A percentile compares a stretch with the other conserved stretches of the same genome.
Evolutionary conservation across 805 yeast species (phyloP).

Genomic region (Candida hispaniensis): DNA sequence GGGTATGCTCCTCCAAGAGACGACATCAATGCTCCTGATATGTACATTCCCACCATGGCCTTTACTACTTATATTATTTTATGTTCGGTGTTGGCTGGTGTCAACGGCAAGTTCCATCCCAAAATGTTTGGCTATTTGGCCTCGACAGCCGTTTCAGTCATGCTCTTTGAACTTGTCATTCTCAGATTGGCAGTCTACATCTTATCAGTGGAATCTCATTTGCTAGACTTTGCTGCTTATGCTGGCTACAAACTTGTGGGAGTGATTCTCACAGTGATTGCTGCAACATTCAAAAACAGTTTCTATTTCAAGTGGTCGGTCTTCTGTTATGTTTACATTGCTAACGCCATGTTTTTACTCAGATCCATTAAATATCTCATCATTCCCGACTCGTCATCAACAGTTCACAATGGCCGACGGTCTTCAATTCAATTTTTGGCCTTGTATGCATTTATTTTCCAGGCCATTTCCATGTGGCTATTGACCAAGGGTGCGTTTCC

Average conservation of each 20-base stretch:
- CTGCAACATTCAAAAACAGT: conserved; percentile 25
- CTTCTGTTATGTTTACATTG: conserved; percentile 40
- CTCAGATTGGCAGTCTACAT: conserved; percentile 77
- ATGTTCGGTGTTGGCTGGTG: conserved; percentile 76
- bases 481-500: no score
- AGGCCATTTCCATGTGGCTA: conserved; percentile 63
- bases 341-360: conserved; percentile 42
- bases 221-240: conserved; percentile 79
- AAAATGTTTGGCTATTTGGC: conserved; percentile 80
- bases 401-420: conserved; percentile 36
- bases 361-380: conserved; percentile 55
- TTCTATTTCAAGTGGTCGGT: conserved; percentile 40
- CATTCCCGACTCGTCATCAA: conserved; percentile 38
- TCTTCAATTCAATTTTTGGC: conserved; percentile 80
- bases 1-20: conserved; percentile 67
- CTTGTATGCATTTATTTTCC: conserved; percentile 72
- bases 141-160: conserved; percentile 75
- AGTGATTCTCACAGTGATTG: conserved; percentile 30
- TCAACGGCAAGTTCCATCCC: conserved; percentile 86
- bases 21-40: conserved; percentile 90
- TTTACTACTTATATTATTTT: conserved; percentile 74
- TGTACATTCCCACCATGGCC: conserved; percentile 93
- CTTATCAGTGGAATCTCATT: conserved; percentile 54
- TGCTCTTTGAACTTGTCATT: conserved; percentile 61
- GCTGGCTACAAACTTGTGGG: conserved; percentile 93